phyloP scores from a whole-genome alignment of 129 eudicot genomes.

The Artemisia argyi region DNA sequence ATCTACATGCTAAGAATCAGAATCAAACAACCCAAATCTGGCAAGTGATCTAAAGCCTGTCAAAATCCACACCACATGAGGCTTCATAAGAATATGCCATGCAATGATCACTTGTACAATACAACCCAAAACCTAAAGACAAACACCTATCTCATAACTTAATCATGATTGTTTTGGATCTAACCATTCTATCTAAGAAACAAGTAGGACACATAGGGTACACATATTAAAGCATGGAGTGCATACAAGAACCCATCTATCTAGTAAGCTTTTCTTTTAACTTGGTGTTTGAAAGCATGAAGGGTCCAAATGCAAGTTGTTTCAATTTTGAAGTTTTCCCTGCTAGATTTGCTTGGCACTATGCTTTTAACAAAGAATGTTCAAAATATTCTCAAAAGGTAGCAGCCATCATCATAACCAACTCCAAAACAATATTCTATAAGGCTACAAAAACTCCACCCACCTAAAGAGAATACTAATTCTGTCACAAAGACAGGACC shows the following conservation, averaged over 20 bases:
- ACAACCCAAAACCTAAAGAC: conserved; percentile 17
- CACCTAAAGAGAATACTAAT: conserved; percentile 28
- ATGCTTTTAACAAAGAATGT: conserved; percentile 31
- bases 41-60: conserved; percentile 21
- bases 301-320: conserved; percentile 27
- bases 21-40: conserved; percentile 35
- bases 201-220: not conserved
- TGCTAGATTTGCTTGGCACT: conserved; percentile 21
- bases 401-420: conserved; percentile 20
- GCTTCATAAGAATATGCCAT: conserved; percentile 15
- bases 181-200: not conserved
- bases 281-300: conserved; percentile 22
- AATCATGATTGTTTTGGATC: not conserved
- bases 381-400: conserved; percentile 24
- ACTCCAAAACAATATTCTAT: conserved; percentile 27
- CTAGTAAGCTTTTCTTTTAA: not conserved
- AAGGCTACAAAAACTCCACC: conserved; percentile 7
- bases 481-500: conserved; percentile 33
- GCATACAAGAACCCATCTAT: not conserved
- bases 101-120: conserved; percentile 22
- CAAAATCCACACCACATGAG: conserved; percentile 25
- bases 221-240: conserved; percentile 19
- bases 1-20: conserved; percentile 29
- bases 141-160: not conserved
- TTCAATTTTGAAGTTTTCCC: conserved; percentile 14